These are phyloP conservation scores for Hypoxylon intermedium DNA, from an alignment of 495 filamentous ascomycete species.

Conservation along the genomic window DNA sequence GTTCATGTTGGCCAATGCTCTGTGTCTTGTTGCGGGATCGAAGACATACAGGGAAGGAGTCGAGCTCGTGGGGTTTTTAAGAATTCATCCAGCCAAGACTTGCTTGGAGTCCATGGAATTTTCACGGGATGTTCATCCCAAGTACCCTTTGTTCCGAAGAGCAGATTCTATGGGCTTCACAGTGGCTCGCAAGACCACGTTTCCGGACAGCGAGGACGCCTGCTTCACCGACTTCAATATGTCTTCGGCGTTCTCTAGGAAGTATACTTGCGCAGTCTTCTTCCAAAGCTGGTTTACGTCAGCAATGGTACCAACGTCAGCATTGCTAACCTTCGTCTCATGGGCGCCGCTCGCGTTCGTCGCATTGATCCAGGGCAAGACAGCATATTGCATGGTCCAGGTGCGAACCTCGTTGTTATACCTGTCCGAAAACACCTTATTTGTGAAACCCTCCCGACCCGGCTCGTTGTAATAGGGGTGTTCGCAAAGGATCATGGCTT, in stretches of 20 bases:
- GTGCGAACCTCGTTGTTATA: conserved; percentile 51
- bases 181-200: background rate
- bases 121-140: background rate
- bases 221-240: conserved; percentile 3
- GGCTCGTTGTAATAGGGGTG: conserved; percentile 68
- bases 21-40: too few species aligned
- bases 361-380: conserved; percentile 55
- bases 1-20: too few species aligned
- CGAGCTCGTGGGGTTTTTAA: too few species aligned
- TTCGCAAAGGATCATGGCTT: conserved; percentile 66
- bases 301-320: background rate
- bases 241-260: conserved; percentile 16
- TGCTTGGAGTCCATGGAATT: too few species aligned
- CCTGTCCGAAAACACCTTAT: conserved; percentile 30
- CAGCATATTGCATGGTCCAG: conserved; percentile 54
- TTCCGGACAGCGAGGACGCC: background rate
- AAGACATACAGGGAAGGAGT: too few species aligned
- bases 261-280: conserved; percentile 14
- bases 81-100: too few species aligned
- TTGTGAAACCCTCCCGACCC: conserved; percentile 43
- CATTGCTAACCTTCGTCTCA: background rate
- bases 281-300: conserved; percentile 11
- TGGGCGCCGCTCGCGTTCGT: conserved; percentile 1
- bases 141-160: conserved; percentile 8
- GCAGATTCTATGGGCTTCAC: background rate